Conservation (phyloP, 2,329 filamentous ascomycete genomes). For the Epichloe elymi region DNA sequence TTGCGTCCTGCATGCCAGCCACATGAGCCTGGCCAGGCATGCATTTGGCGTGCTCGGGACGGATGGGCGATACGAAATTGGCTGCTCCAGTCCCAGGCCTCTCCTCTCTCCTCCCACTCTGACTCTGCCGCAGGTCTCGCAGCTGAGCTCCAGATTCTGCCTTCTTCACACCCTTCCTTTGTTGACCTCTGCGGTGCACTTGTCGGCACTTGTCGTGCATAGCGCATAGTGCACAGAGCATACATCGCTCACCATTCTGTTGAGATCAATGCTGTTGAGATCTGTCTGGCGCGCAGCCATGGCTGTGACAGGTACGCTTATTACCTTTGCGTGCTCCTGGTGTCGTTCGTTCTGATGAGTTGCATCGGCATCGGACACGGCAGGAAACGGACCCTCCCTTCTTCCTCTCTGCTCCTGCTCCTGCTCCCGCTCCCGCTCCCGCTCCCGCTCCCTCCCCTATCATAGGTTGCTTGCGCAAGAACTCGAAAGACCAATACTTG, state of each 20-base stretch:
- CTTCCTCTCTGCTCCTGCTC: too few species aligned
- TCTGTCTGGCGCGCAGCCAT: constrained; percentile 17
- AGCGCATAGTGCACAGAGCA: neutral
- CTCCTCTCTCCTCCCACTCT: too few species aligned
- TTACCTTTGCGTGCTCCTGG: too few species aligned
- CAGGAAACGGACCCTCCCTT: neutral
- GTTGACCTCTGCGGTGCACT: neutral
- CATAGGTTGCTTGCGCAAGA: neutral
- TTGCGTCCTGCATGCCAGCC: neutral
- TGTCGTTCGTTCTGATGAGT: neutral
- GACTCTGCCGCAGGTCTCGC: neutral
- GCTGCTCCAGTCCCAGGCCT: neutral
- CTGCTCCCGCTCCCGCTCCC: too few species aligned
- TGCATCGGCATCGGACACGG: neutral
- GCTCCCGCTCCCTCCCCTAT: neutral
- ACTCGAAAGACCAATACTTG: neutral
- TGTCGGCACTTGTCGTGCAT: too few species aligned
- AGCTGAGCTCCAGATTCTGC: neutral
- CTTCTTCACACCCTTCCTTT: neutral
- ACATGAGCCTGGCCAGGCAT: neutral
- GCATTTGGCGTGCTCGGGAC: neutral
- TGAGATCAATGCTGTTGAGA: constrained; percentile 17
- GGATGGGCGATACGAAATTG: neutral
- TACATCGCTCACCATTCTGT: constrained; percentile 14
- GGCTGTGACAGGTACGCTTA: constrained; percentile 15